Base-by-base conservation (phyloP, 352 stramenopile genomes). In the Phytophthora syringae region DNA sequence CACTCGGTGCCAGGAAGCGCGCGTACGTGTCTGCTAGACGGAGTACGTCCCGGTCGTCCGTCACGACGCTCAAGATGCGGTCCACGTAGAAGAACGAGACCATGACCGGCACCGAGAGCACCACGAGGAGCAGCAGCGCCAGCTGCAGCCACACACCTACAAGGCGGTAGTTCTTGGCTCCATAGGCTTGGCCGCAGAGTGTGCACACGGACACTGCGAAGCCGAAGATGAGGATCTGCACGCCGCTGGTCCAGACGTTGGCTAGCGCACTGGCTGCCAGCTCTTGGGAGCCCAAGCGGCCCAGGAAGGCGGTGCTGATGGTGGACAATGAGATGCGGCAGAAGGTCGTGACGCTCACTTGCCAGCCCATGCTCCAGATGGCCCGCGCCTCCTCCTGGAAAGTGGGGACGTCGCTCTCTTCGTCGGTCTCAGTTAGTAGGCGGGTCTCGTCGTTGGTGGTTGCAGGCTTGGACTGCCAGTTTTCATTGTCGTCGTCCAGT, bases 41-140 rank as follows among this genome's bases (percentile, higher is more conserved):
- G 5, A 95, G 72, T 13, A 95, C 86, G n/a, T 74, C 70, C 3
- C 64, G 18, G 45, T 95, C 84, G 56, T 92, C 81, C 18, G 82
- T 93, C 15, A 92, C 73, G 27, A 84, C 75, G 47, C 72, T 62
- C 24, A 95, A 63, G 24, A 95, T 77, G 48, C 72, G 68, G 48
- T 92, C 83, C n/a, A 93, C 84, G 53, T 93, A 95, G 58, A 88
- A 92, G 72, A 92, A 95, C 57, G 80, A 93, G 55, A 89, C 67
- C 73, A 92, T 88, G 52, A 93, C 86, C 1, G 86, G 86, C 50
- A 92, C 85, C 18, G 82, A 88, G 25, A 93, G 70, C 32, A 90
- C 49, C 50, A 82, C 81, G 66, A 92, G 76, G 65, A 93, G 86
- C 67, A 95, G 66, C 44, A 95, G 55, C 27, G 83, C 84, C 10